Base-by-base conservation (phyloP, 108 stramenopile species). In the Nannochloropsis oceanica region DNA sequence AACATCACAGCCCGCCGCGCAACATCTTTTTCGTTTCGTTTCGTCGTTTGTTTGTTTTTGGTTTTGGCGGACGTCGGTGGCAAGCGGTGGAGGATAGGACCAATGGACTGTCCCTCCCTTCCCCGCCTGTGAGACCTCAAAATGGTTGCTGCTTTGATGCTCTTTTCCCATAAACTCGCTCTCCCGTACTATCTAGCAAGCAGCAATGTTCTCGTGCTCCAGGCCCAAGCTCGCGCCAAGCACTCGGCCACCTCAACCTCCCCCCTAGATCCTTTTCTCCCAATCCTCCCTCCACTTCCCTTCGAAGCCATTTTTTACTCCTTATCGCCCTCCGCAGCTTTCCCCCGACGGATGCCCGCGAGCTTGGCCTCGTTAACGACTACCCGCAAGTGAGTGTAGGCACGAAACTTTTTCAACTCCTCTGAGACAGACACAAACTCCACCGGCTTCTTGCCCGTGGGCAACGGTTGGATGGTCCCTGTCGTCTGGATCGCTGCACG, bases 381-480 rank as follows among this genome's bases (percentile, higher is more conserved):
- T 14, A 88, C 27, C 59, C 90, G 89, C 87, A 88, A 84, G 50
- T 43, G 79, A 79, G 82, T 88, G 82, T 91, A 85, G 85, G 86
- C 82, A 82, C 90, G 91, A 90, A 90, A 86, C 22, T 84, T 84
- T 91, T 96, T 94, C 90, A 94, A 90, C 85, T 95, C 94, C 43
- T 94, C 93, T 46, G 92, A 90, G 42, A 95, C 92, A 84, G 89
- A 93, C 13, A 86, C 91, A 93, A 94, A 92, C 82, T 94, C 95
- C 89, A 95, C 89, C 82, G 89, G 85, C 85, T 83, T 81, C 14
- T 26, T 81, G n/a, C 24, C 25, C 2, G 34, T 43, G 8, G 24
- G 24, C 26, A 34, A 43, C 22, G 86, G 50, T 27, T 84, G 26
- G 25, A 87, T 26, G 22, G 59, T 73, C 22, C 59, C 59, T 0